Evolutionary conservation across 768 basidiomycete genomes (phyloP).

Genomic region (Jaapia argillacea): DNA sequence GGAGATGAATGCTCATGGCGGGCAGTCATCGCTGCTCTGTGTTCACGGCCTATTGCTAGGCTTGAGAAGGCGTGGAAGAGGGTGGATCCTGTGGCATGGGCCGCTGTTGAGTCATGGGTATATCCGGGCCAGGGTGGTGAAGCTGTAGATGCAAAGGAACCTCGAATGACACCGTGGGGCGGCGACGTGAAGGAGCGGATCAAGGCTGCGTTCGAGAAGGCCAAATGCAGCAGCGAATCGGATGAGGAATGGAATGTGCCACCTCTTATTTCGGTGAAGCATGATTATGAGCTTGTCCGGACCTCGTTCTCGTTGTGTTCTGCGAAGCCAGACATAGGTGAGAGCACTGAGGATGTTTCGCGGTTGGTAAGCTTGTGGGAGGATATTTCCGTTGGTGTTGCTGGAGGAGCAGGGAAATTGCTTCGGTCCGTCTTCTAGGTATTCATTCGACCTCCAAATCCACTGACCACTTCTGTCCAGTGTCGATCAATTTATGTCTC

Average conservation of each 20-base stretch:
- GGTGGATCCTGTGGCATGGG: conserved; percentile 48
- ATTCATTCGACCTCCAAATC: too few species aligned
- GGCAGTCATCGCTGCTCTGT: conserved; percentile 62
- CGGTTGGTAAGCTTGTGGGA: too few species aligned
- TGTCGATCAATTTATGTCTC: conserved; percentile 68
- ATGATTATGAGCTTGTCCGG: conserved; percentile 42
- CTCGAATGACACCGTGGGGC: conserved; percentile 58
- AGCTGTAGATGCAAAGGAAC: conserved; percentile 28
- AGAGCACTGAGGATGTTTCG: too few species aligned
- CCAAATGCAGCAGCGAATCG: conserved; percentile 26
- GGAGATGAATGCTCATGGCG: conserved; percentile 79
- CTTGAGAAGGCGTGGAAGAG: conserved; percentile 76
- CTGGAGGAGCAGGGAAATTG: too few species aligned
- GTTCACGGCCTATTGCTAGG: conserved; percentile 64
- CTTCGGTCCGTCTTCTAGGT: too few species aligned
- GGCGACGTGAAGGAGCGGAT: conserved; percentile 42
- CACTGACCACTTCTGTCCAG: conserved; percentile 21
- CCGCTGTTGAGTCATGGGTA: conserved; percentile 61
- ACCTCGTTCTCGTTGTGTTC: conserved; percentile 43
- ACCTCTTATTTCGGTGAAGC: conserved; percentile 29
- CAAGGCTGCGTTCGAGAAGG: conserved; percentile 35
- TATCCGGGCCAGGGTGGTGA: conserved; percentile 28
- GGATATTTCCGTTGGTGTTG: too few species aligned
- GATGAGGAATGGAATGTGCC: conserved; percentile 35
- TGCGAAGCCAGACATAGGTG: conserved; percentile 25